Evolutionary conservation across 306 rosid genomes (phyloP), one percentile per base, ranked within the genome.

Genomic region (Citrullus mucosospermus): DNA sequence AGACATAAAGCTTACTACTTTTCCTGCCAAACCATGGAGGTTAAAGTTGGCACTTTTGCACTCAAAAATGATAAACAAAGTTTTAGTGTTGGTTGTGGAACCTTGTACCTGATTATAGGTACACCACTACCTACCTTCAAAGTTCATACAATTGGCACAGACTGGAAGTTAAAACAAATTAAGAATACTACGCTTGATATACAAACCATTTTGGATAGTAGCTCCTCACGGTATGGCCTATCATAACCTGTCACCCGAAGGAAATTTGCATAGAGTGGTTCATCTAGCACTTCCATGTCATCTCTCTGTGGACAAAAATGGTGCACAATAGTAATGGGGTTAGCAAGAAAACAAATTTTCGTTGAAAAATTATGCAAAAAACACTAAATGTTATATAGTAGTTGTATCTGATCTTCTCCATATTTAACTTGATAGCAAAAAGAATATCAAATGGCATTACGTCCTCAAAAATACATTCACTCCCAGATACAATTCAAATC

Each of bases 231-330:
- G 84, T 92, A 92, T 9, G 97, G 97, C 88, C 97, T 86, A 54
- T 85, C 81, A 32, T 81, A 76, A 84, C 91, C 92, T 3, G 93
- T 90, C 55, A 86, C 84, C 81, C 88, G 84, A 50, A 92, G 84
- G 83, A 88, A 92, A 84, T 87, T 79, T 77, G 91, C 89, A 85
- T 90, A 92, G 36, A 92, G 92, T 1, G 97, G 96, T 78, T 90
- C 96, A 82, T 90, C 97, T 34, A 90, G 88, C 80, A 89, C 93
- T 85, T 92, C 93, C 17, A 82, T 81, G 81, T 92, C 96, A 80
- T 90, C 90, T 82, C 97, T 90, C 97, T 92, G 18, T 6, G 36
- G 20, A 77, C 61, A 58, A 61, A 53, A 78, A 71, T 13, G 54
- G 82, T 46, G 79, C 48, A 71, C 20, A 14, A 34, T 16, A 39